These are phyloP conservation scores for Aspergillus thermomutatus DNA, from an alignment of 2,329 filamentous ascomycete genomes.

Conservation along the genomic window DNA sequence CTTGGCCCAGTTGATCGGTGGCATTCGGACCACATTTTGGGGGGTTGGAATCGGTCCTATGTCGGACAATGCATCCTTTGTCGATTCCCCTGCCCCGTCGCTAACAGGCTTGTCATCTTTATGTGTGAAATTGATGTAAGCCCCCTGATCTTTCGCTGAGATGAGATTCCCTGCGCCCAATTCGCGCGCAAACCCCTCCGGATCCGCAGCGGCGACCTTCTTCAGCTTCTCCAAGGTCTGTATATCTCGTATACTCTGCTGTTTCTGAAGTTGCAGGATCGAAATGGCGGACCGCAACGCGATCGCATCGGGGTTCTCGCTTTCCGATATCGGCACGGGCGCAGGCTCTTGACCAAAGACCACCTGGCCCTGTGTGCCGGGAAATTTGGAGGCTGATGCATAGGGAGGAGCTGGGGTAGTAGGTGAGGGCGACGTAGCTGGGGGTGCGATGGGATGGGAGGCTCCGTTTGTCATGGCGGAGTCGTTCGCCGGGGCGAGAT, in stretches of 20 bases:
- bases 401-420: slow-evolving; percentile 14
- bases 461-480: slow-evolving; percentile 15
- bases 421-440: slow-evolving; percentile 27
- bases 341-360: slow-evolving; percentile 36
- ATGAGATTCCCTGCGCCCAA: slow-evolving; percentile 61
- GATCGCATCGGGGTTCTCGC: slow-evolving; percentile 76
- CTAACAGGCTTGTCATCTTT: slow-evolving; percentile 31
- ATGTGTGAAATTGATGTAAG: slow-evolving; percentile 36
- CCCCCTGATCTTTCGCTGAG: slow-evolving; percentile 28
- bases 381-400: slow-evolving; percentile 9
- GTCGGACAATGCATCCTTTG: slow-evolving; percentile 6
- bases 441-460: slow-evolving; percentile 30
- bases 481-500: slow-evolving; percentile 27
- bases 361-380: slow-evolving; percentile 18
- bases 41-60: slow-evolving; percentile 70
- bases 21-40: slow-evolving; percentile 80
- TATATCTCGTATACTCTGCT: slow-evolving; percentile 73
- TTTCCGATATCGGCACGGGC: slow-evolving; percentile 45
- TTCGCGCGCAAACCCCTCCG: slow-evolving; percentile 68
- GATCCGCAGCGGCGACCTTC: slow-evolving; percentile 65
- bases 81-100: slow-evolving; percentile 13
- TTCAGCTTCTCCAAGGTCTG: slow-evolving; percentile 67
- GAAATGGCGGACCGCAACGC: slow-evolving; percentile 82
- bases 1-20: slow-evolving; percentile 90
- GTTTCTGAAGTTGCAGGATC: slow-evolving; percentile 80